Evolutionary conservation across 2,329 filamentous ascomycete species (phyloP).

Genomic region (Xenoacremonium recifei): DNA sequence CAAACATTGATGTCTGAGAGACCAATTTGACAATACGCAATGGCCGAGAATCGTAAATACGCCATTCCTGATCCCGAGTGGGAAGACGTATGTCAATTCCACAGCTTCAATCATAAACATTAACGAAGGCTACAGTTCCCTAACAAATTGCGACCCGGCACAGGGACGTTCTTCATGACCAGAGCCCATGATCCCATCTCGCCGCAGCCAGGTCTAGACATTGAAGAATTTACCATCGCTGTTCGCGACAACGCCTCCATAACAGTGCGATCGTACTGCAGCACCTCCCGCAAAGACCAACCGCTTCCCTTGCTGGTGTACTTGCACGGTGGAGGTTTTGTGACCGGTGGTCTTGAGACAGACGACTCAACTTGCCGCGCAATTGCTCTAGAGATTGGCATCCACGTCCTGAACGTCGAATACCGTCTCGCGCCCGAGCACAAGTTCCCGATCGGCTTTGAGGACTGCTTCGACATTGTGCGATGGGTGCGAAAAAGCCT

Average conservation of each 20-base stretch:
- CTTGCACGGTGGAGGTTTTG: slow-evolving; percentile 26
- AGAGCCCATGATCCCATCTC: slow-evolving; percentile 19
- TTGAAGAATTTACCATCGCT: slow-evolving; percentile 20
- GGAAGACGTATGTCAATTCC: background rate
- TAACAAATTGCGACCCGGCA: slow-evolving; percentile 20
- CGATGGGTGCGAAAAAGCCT: slow-evolving; percentile 20
- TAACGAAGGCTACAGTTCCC: slow-evolving; percentile 18
- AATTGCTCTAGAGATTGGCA: slow-evolving; percentile 17
- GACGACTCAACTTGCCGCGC: slow-evolving; percentile 25
- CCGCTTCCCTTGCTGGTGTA: slow-evolving; percentile 21
- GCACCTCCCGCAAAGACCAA: slow-evolving; percentile 2
- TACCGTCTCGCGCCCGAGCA: slow-evolving; percentile 52
- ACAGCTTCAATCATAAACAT: background rate
- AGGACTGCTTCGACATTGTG: slow-evolving; percentile 43
- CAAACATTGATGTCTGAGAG: too few species aligned
- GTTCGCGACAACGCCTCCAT: slow-evolving; percentile 17
- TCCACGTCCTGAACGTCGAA: slow-evolving; percentile 45
- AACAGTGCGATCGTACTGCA: slow-evolving; percentile 21
- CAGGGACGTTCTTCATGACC: slow-evolving; percentile 12
- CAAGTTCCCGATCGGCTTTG: slow-evolving; percentile 43
- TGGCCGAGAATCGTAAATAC: background rate
- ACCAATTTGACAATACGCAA: too few species aligned
- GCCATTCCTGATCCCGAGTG: background rate
- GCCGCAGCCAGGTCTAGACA: slow-evolving; percentile 18
- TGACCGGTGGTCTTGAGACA: slow-evolving; percentile 25